Base-by-base conservation (phyloP, 805 yeast species). In the Nakazawaea laoshanensis region DNA sequence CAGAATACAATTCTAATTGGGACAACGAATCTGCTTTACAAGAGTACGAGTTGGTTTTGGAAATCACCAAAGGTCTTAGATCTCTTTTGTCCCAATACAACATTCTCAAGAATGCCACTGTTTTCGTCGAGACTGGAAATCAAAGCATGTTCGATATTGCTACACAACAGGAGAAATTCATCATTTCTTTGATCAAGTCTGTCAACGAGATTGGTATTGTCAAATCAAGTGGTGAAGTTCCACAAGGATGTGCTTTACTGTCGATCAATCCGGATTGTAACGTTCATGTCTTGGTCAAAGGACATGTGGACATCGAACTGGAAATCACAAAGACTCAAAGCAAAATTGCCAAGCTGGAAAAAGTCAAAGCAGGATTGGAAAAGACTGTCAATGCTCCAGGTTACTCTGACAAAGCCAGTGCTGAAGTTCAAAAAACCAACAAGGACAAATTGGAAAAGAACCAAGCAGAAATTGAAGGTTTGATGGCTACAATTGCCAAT, bases 221-320 rank as follows among this genome's bases (percentile, higher is more conserved):
- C 21, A 61, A 65, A 27, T 43, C 59, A 10, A 59, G 58, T 11
- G 56, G 59, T 16, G 70, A 74, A 16, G 73, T 87, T 41, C 96
- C 96, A 46, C 74, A 76, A 39, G 98, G 98, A 29, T 84, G 95
- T 57, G 96, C 89, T 27, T 70, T 87, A 44, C 77, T 76, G 46
- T 73, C 94, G 36, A 85, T 89, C 38, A 73, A 75, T 38, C 80
- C 94, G 30, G 81, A 74, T 35, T 77, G 85, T 54, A 79, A 76
- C 39, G 97, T 88, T 14, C 95, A 86, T 49, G 74, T 89, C 19
- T 68, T 92, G 54, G 96, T 89, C 37, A 88, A 86, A 68, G 98
- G 97, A 35, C 88, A 82, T 53, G 77, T 92, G 45, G 96, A 89
- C 57, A 72, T 88, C 46, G 96, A 87, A 49, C 81, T 81, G 36